These are phyloP conservation scores for Tricholoma terreum DNA, from an alignment of 768 basidiomycete species.

Conservation along the genomic window DNA sequence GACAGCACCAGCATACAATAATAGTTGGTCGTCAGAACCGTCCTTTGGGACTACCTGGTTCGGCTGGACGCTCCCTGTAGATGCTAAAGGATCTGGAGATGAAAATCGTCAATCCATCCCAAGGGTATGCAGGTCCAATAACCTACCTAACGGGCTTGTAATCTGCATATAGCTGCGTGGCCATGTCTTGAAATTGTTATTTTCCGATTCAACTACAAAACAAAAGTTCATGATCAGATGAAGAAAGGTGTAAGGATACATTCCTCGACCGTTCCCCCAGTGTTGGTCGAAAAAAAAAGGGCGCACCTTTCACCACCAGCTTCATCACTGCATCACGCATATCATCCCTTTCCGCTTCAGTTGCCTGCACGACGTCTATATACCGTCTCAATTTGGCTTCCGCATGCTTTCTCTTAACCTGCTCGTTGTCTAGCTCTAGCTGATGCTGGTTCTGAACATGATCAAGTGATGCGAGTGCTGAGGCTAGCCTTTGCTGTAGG, in stretches of 20 bases:
- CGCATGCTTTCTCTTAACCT: slow-evolving; percentile 31
- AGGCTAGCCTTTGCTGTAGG: slow-evolving; percentile 5
- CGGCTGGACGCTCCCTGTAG: background rate
- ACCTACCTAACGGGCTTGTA: slow-evolving; percentile 41
- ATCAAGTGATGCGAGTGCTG: slow-evolving; percentile 51
- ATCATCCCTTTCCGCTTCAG: slow-evolving; percentile 50
- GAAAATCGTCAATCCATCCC: slow-evolving; percentile 7
- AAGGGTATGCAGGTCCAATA: background rate
- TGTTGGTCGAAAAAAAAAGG: background rate
- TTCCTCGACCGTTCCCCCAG: background rate
- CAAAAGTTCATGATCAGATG: background rate
- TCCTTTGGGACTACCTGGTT: slow-evolving; percentile 10
- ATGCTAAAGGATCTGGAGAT: slow-evolving; percentile 10
- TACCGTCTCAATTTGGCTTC: slow-evolving; percentile 37
- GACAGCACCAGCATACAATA: slow-evolving; percentile 43
- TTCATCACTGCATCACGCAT: slow-evolving; percentile 50
- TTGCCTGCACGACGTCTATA: slow-evolving; percentile 24
- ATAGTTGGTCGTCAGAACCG: slow-evolving; percentile 19
- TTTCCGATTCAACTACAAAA: slow-evolving; percentile 37
- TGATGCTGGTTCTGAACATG: slow-evolving; percentile 36
- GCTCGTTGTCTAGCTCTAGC: slow-evolving; percentile 35
- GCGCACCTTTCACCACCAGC: slow-evolving; percentile 59
- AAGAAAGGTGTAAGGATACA: background rate
- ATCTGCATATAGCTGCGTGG: slow-evolving; percentile 37
- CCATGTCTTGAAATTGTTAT: slow-evolving; percentile 44